Conservation (phyloP, 345 rosid species). For the Clausena lansium region DNA sequence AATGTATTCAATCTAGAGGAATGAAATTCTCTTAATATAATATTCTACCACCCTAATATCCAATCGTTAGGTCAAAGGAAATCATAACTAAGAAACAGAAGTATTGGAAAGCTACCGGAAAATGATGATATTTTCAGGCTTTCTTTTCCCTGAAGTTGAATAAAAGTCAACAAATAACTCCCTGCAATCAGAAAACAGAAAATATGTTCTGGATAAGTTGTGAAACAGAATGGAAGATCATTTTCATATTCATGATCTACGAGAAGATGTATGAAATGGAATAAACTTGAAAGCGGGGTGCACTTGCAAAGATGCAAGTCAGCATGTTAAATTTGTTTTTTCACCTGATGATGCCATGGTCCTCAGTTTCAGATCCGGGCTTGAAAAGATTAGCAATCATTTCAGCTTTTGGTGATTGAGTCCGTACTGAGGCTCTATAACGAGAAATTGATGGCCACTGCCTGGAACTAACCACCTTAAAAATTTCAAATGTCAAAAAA, state of each 20-base stretch:
- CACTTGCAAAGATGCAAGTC: neutral
- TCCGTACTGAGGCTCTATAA: constrained; percentile 78
- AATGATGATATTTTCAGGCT: constrained; percentile 81
- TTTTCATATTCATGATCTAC: neutral
- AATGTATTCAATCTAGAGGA: neutral
- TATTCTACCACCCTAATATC: neutral
- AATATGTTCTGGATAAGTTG: neutral
- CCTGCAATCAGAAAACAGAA: constrained; percentile 34
- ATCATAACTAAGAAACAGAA: neutral
- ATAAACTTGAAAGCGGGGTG: too few relatives aligned
- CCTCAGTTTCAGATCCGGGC: constrained; percentile 50
- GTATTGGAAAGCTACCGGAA: constrained; percentile 51
- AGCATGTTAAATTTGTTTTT: neutral
- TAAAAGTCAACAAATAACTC: constrained; percentile 71
- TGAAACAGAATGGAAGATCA: neutral
- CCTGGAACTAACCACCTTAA: constrained; percentile 72
- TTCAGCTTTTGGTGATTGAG: constrained; percentile 78
- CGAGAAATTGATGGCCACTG: constrained; percentile 79
- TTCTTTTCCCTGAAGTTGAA: constrained; percentile 60
- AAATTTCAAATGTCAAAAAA: neutral
- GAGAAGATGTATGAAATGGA: neutral
- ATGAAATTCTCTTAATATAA: neutral
- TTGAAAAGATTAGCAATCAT: constrained; percentile 74
- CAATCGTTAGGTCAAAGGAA: neutral
- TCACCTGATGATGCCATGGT: constrained; percentile 68